phyloP scores from a whole-genome alignment of 73 alveolate species.

The Tetrahymena elliotti region DNA sequence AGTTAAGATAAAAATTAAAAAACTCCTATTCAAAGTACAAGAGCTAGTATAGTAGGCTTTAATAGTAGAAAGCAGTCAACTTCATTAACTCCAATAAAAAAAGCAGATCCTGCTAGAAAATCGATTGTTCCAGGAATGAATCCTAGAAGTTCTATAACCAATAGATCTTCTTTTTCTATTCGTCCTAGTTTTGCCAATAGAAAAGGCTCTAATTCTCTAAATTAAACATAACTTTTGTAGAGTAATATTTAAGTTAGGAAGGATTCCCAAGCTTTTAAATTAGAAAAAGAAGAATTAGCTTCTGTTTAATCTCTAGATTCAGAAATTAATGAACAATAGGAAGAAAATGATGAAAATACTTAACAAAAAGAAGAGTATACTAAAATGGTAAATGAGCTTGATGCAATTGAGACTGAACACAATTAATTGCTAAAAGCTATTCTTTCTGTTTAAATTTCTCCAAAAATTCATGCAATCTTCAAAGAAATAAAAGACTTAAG shows the following conservation, averaged over 20 bases:
- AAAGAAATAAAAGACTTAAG: neutral
- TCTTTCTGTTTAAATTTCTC: neutral
- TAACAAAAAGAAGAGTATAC: neutral
- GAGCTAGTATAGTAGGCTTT: neutral
- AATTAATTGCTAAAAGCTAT: neutral
- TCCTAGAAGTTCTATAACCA: neutral
- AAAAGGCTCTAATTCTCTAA: neutral
- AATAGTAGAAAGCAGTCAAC: neutral
- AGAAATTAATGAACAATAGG: neutral
- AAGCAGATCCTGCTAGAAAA: neutral
- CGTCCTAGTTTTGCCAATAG: neutral
- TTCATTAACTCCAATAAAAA: neutral
- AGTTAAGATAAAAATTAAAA: neutral
- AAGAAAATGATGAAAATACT: neutral
- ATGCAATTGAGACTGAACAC: neutral
- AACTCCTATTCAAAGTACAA: neutral
- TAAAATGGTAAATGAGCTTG: neutral
- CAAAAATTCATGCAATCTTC: neutral
- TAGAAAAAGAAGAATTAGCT: neutral
- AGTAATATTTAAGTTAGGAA: neutral
- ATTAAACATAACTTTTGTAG: neutral
- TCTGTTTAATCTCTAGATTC: neutral
- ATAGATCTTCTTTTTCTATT: neutral
- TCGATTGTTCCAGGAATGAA: neutral
- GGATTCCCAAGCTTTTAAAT: neutral